Evolutionary conservation across 148 eudicot species (phyloP).

Genomic region (Pouteria glomerata): DNA sequence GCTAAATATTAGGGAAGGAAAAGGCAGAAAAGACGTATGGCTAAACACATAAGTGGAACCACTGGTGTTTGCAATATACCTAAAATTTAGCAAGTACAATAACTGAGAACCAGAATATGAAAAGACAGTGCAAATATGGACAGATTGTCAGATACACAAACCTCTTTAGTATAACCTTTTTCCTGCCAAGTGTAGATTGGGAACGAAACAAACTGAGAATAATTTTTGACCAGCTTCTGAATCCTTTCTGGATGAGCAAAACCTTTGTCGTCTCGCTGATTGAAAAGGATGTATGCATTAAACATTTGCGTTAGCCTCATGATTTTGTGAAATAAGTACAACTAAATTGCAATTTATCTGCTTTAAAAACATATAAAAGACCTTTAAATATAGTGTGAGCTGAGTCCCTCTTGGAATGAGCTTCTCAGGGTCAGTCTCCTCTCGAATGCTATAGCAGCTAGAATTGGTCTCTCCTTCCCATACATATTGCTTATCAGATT

Average conservation of each 20-base stretch:
- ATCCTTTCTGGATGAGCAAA: constrained; percentile 93
- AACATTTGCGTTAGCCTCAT: constrained; percentile 4
- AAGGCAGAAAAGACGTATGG: background rate
- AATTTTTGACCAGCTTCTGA: constrained; percentile 84
- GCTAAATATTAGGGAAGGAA: background rate
- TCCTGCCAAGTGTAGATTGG: constrained; percentile 99
- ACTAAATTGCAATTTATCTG: background rate
- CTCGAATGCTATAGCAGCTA: constrained; percentile 76
- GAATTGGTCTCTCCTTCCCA: constrained; percentile 99
- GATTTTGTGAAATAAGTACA: background rate
- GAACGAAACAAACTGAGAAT: constrained; percentile 96
- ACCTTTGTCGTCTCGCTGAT: constrained; percentile 74
- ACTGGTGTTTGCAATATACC: background rate
- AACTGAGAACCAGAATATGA: too few species aligned
- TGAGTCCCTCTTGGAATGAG: constrained; percentile 86
- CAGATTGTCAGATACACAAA: constrained; percentile 17
- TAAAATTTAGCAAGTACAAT: constrained; percentile 1
- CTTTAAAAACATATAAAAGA: constrained; percentile 9
- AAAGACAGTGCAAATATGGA: too few species aligned
- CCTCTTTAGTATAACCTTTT: constrained; percentile 93
- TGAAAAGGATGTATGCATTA: constrained; percentile 1
- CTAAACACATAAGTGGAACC: background rate
- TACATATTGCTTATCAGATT: constrained; percentile 89
- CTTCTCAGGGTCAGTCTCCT: constrained; percentile 90
- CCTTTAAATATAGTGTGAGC: constrained; percentile 82